Percentiles rank a stretch among this genome's conserved stretches.
phyloP scores from a whole-genome alignment of 2,329 filamentous ascomycete genomes.

The Dothiorella sarmentorum region DNA sequence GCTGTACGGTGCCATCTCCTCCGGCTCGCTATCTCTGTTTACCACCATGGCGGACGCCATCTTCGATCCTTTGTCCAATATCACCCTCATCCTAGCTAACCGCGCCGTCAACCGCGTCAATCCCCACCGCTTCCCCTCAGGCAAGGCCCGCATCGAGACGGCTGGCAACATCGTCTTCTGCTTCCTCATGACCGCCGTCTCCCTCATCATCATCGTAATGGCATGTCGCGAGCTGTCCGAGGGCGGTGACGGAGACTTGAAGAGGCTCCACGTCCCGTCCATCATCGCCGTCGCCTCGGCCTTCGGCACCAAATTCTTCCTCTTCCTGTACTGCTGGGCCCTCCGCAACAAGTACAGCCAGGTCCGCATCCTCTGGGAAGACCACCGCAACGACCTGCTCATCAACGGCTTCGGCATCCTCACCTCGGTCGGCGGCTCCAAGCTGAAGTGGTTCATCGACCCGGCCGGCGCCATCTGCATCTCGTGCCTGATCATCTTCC shows the following conservation, averaged over 20 bases:
- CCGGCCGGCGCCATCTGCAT: slow-evolving; percentile 85
- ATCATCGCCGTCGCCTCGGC: slow-evolving; percentile 82
- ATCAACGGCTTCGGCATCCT: slow-evolving; percentile 93
- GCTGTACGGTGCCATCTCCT: slow-evolving; percentile 81
- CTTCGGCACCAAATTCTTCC: slow-evolving; percentile 74
- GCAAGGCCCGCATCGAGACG: slow-evolving; percentile 91
- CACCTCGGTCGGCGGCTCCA: slow-evolving; percentile 85
- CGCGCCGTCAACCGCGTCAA: slow-evolving; percentile 88
- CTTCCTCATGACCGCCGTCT: slow-evolving; percentile 92
- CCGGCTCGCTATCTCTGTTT: slow-evolving; percentile 89
- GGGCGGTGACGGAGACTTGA: slow-evolving; percentile 47
- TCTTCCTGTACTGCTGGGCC: slow-evolving; percentile 92
- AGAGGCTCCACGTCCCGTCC: slow-evolving; percentile 73
- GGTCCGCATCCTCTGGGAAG: slow-evolving; percentile 89
- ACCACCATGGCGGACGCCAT: slow-evolving; percentile 96
- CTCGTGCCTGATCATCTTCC: slow-evolving; percentile 69
- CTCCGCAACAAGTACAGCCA: slow-evolving; percentile 89
- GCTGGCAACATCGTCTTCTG: slow-evolving; percentile 95
- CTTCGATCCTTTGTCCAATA: slow-evolving; percentile 87
- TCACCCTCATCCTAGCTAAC: slow-evolving; percentile 81
- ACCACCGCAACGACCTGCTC: slow-evolving; percentile 94
- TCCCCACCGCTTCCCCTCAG: slow-evolving; percentile 79
- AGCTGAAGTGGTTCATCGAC: slow-evolving; percentile 92
- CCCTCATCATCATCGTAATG: slow-evolving; percentile 87
- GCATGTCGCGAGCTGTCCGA: slow-evolving; percentile 67